These are phyloP conservation scores for Colletotrichum sp. DNA, from an alignment of 2,329 filamentous ascomycete genomes.

Conservation along the genomic window DNA sequence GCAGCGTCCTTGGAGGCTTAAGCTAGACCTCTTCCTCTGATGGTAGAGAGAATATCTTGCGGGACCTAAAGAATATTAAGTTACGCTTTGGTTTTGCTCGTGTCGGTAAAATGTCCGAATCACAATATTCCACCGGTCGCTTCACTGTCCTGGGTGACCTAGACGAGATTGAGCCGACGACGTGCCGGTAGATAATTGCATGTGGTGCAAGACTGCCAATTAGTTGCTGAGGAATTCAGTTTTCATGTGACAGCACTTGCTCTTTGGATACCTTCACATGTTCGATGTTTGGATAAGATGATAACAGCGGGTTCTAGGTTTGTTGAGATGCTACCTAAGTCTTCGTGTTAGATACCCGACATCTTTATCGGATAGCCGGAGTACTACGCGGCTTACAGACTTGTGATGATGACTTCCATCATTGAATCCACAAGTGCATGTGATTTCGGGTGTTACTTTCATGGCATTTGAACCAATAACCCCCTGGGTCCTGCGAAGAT, in stretches of 20 bases:
- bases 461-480: neutral
- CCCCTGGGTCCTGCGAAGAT: neutral
- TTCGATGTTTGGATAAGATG: neutral
- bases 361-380: neutral
- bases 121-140: neutral
- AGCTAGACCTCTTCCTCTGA: neutral
- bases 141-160: rapidly evolving
- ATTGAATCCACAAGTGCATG: neutral
- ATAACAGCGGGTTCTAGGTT: neutral
- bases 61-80: neutral
- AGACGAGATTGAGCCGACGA: neutral
- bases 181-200: neutral
- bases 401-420: neutral
- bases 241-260: neutral
- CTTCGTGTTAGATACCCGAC: neutral
- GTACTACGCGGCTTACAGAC: rapidly evolving
- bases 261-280: neutral
- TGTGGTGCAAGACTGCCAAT: neutral
- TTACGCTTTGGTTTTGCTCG: neutral
- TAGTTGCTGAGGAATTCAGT: rapidly evolving
- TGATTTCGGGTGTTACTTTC: neutral
- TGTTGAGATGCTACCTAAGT: neutral
- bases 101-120: neutral
- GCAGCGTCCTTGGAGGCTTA: neutral
- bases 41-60: neutral